Conservation (phyloP, 2,329 filamentous ascomycete genomes). For the Cladorrhinum sp. region DNA sequence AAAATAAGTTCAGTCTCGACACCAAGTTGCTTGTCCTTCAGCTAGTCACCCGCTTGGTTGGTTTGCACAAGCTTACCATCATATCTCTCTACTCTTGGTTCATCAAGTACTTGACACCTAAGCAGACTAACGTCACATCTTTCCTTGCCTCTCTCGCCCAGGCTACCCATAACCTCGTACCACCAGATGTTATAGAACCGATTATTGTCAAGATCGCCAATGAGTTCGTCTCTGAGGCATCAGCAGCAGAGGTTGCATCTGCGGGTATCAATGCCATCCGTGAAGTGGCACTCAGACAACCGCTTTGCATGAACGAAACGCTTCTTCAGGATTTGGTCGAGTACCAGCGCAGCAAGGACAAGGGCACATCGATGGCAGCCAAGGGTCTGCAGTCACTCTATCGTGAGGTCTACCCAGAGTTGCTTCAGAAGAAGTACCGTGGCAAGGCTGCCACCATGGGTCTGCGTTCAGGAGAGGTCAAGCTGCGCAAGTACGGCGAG, state of each 20-base stretch:
- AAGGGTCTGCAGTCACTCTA: conserved; percentile 89
- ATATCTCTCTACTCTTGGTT: conserved; percentile 95
- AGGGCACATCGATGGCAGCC: conserved; percentile 98
- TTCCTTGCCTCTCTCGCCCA: conserved; percentile 92
- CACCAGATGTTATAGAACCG: conserved; percentile 87
- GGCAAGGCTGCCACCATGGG: conserved; percentile 88
- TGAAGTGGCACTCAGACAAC: conserved; percentile 89
- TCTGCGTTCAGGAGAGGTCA: conserved; percentile 68
- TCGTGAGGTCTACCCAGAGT: conserved; percentile 83
- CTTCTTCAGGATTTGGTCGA: conserved; percentile 93
- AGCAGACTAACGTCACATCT: conserved; percentile 87
- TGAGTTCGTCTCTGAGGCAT: conserved; percentile 94
- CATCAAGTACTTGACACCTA: conserved; percentile 81
- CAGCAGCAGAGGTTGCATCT: conserved; percentile 84
- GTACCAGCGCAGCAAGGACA: conserved; percentile 97
- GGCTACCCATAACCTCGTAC: conserved; percentile 85
- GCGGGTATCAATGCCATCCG: conserved; percentile 93
- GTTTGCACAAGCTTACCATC: conserved; percentile 86
- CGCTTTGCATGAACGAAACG: conserved; percentile 93
- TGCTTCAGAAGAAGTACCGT: conserved; percentile 84
- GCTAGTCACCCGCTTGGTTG: conserved; percentile 84
- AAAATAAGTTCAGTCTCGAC: conserved; percentile 80
- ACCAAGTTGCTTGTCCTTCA: conserved; percentile 88
- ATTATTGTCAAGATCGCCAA: conserved; percentile 94
- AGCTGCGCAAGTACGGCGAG: conserved; percentile 78